Evolutionary conservation across 1,284 basidiomycete species (phyloP).

Genomic region (Mycosarcoma mackinlayi): DNA sequence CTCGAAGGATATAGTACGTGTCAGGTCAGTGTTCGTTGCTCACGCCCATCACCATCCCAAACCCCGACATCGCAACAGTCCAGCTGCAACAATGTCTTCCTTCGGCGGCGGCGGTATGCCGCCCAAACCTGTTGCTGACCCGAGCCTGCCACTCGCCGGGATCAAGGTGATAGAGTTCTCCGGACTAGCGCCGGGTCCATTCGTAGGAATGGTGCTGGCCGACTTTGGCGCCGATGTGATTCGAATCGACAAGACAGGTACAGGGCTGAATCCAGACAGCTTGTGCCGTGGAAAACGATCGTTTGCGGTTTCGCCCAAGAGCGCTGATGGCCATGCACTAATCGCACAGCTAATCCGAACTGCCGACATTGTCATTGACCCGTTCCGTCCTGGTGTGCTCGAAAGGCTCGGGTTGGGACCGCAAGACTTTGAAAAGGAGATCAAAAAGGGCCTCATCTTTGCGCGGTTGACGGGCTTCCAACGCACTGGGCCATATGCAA

Average conservation of each 20-base stretch:
- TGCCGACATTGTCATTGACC: constrained; percentile 83
- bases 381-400: constrained; percentile 83
- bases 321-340: constrained; percentile 74
- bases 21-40: neutral
- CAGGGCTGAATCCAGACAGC: constrained; percentile 59
- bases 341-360: constrained; percentile 74
- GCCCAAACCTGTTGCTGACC: constrained; percentile 20
- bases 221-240: constrained; percentile 84
- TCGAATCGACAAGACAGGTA: constrained; percentile 76
- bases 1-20: neutral
- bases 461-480: constrained; percentile 69
- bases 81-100: constrained; percentile 22
- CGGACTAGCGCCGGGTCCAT: constrained; percentile 84
- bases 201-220: constrained; percentile 79
- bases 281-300: constrained; percentile 80
- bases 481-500: constrained; percentile 59
- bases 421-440: constrained; percentile 75
- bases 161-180: constrained; percentile 73
- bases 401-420: constrained; percentile 82
- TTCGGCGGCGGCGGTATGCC: constrained; percentile 18
- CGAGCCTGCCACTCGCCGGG: constrained; percentile 35
- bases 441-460: constrained; percentile 62
- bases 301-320: constrained; percentile 77
- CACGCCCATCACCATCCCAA: constrained; percentile 4
- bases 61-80: neutral